Evolutionary conservation across 306 rosid genomes (phyloP), one percentile per base, ranked within the genome.

Genomic region (Quercus ilex): DNA sequence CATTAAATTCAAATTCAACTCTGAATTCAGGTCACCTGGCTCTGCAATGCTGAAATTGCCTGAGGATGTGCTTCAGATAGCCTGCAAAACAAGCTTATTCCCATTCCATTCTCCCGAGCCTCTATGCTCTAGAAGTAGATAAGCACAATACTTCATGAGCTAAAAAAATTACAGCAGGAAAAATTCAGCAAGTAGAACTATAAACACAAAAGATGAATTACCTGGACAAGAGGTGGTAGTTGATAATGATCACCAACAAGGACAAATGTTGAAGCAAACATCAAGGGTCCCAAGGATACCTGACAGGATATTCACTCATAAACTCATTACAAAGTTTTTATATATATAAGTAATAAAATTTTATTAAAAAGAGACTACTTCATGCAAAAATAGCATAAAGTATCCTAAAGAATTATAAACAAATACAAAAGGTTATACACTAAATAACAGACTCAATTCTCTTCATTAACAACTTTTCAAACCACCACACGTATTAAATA

Each of bases 171-270:
- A 67, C 7, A 69, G 30, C 56, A 10, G 3, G 49, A 55, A 51
- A 62, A 35, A 64, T 58, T 6, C 13, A 81, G 51, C 75, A 71
- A 60, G n/a, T 20, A 38, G 15, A 80, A 74, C n/a, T 20, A 23
- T 25, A 62, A 20, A 73, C 62, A 72, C 18, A 15, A 19, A 58
- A 76, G 82, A 64, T n/a, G 53, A 67, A 60, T 65, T 46, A 91
- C 99, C 87, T 92, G 90, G 74, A 95, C 97, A 78, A 95, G 95
- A 81, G 97, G 97, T 73, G 99, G 97, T 53, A 94, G 85, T 75
- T 94, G 99, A 88, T 94, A 94, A 86, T 94, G 97, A 84, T 94
- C 97, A 56, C 99, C 99, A 74, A 94, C 99, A 72, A 94, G 93
- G 46, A 94, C 94, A 90, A 94, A 94, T 77, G 21, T 81, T 0